phyloP scores from a whole-genome alignment of 768 basidiomycete genomes.

The Hericium coralloides region DNA sequence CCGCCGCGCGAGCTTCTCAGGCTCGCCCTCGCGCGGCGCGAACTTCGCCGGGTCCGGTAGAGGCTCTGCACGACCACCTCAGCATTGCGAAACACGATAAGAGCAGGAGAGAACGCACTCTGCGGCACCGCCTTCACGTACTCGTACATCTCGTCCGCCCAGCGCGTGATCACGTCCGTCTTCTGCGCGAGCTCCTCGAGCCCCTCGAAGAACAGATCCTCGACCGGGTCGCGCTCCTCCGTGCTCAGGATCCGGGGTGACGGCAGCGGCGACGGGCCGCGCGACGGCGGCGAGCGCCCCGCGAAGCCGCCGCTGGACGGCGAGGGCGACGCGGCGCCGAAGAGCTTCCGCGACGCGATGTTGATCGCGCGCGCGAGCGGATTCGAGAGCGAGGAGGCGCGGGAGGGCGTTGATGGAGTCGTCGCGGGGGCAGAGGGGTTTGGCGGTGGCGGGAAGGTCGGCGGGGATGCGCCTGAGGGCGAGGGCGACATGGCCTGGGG shows the following conservation, averaged over 20 bases:
- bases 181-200: conserved; percentile 94
- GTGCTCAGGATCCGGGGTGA: conserved; percentile 34
- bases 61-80: conserved; percentile 44
- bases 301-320: conserved; percentile 28
- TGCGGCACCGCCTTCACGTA: conserved; percentile 78
- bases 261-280: conserved; percentile 43
- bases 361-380: conserved; percentile 74
- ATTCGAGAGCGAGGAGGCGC: conserved; percentile 46
- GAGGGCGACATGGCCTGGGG: conserved; percentile 10
- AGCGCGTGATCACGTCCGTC: conserved; percentile 86
- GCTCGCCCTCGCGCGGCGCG: conserved; percentile 57
- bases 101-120: conserved; percentile 39
- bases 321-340: conserved; percentile 36
- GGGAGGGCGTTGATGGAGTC: conserved; percentile 55
- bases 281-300: conserved; percentile 22
- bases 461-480: conserved; percentile 25
- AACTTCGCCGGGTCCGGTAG: conserved; percentile 77
- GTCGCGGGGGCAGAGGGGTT: conserved; percentile 40
- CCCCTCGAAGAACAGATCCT: conserved; percentile 70
- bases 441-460: conserved; percentile 61
- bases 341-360: conserved; percentile 74
- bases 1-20: conserved; percentile 56
- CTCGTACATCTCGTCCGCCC: conserved; percentile 93
- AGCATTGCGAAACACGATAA: conserved; percentile 1
- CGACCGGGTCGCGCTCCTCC: conserved; percentile 45